Base-by-base conservation (phyloP, 192 early-diverging fungal species). In the Gorgonomyces haynaldii region DNA sequence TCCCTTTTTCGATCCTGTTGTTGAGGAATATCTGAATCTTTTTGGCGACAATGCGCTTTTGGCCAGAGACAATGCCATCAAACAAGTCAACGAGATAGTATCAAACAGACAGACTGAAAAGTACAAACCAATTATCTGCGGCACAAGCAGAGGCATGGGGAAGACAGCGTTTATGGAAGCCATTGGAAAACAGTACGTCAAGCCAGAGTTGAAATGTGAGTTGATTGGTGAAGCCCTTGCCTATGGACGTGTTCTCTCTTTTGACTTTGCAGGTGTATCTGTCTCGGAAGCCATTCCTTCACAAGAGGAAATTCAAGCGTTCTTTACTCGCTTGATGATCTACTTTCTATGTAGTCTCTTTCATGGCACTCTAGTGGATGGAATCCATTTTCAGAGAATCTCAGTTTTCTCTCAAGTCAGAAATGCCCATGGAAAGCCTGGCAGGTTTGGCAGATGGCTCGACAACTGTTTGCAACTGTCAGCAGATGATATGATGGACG, bases 251-350 rank as follows among this genome's bases (percentile, higher is more conserved):
- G 24, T 41, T 41, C 39, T 41, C 39, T 41, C 39, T 22, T 41
- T 41, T 41, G 39, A 41, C 13, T 41, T 41, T 41, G 39, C 39
- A 22, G 21, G 39, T 41, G 3, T 19, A 17, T 13, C 36, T 37
- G 36, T 19, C 5, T 6, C 4, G 19, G 13, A 0, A 0, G 39
- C 39, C 1, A 41, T 41, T 21, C 39, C 16, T 7, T 1, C 16
- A 12, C 20, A 41, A 3, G 13, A 41, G 24, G 39, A 41, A 1
- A 23, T 41, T 3, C 0, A 3, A 19, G 24, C 20, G 0, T 41
- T 41, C 39, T 41, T 41, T 41, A 19, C 39, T 41, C 39, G 39
- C 0, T 41, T 41, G 20, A 41, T 41, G 39, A 23, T 41, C n/a
- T 31, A 8, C 30, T 31, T 31, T 31, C 30, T 31, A 5, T 31